Base-by-base conservation (phyloP, 1,284 basidiomycete genomes). In the Ceratobasidium sp. region DNA sequence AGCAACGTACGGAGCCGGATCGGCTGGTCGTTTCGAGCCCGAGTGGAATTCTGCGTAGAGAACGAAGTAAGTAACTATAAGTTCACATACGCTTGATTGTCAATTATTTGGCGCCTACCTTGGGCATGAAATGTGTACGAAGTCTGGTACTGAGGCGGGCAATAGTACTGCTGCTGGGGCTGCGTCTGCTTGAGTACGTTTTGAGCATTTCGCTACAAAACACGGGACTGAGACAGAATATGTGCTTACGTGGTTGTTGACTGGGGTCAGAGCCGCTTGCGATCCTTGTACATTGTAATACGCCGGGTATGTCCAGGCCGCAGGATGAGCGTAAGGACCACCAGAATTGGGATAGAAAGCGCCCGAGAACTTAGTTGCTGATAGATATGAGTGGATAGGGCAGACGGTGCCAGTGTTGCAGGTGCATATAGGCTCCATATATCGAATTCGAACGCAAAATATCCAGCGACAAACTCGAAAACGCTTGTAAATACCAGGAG, bases 71-170 rank as follows among this genome's bases (percentile, higher is more conserved):
- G 10, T 33, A 33, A 57, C 13, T 57, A 12, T 57, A 33, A 57
- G 56, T 48, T 15, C 15, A 57, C 33, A 33, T 33, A 33, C 33
- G 33, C 33, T 33, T 4, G 23, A 33, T 23, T 23, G 23, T n/a
- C 12, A 13, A 12, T 57, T 23, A 57, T 13, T 13, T 33, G 23
- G 4, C 12, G 23, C 56, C 23, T 33, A 57, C 56, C 23, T 57
- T 57, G 56, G 13, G 56, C 12, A 57, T 26, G n/a, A 20, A 26
- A 26, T 57, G 56, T 12, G 28, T 57, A 57, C n/a, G 56, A 26
- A 23, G 56, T 57, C 28, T 57, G 56, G 56, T 57, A 57, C 23
- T 57, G 56, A 26, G 56, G 56, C 12, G 56, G 56, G 56, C n/a
- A 57, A 33, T 33, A 4, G 20, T 57, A 57, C 56, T 13, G 56